phyloP scores from a whole-genome alignment of 148 eudicot species.

The Chenopodium suecicum region DNA sequence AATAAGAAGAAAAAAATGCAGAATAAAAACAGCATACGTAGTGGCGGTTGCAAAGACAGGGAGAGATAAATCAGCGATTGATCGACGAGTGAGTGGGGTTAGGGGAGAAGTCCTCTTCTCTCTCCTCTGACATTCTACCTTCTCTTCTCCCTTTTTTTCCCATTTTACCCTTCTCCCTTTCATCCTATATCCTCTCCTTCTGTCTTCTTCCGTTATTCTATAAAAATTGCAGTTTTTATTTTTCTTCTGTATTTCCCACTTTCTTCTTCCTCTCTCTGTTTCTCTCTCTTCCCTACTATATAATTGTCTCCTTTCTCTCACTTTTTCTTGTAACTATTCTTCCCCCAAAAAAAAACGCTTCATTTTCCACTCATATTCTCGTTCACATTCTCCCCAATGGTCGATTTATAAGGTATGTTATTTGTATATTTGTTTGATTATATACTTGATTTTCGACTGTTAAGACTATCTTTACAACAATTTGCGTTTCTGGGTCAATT shows the following conservation, averaged over 20 bases:
- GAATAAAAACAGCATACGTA: conserved; percentile 26
- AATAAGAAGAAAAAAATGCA: not conserved
- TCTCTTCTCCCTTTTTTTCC: conserved; percentile 12
- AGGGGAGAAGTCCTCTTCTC: conserved; percentile 59
- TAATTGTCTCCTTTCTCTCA: conserved; percentile 19
- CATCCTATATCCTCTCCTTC: conserved; percentile 13
- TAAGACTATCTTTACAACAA: not conserved
- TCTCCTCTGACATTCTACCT: conserved; percentile 70
- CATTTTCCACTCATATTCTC: conserved; percentile 5
- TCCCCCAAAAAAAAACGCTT: not conserved
- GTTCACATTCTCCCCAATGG: conserved; percentile 9
- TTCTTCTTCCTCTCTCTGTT: not conserved
- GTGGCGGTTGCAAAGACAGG: conserved; percentile 35
- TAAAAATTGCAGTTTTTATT: not conserved
- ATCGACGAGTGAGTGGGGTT: conserved; percentile 17
- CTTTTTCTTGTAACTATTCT: conserved; percentile 4
- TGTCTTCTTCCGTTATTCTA: conserved; percentile 3
- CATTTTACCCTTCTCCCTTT: conserved; percentile 23
- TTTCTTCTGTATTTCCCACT: conserved; percentile 7
- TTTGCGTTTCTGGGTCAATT: conserved; percentile 10
- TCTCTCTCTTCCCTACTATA: conserved; percentile 20
- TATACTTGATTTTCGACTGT: not conserved
- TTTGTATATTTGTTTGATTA: not conserved
- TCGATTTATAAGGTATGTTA: conserved; percentile 38
- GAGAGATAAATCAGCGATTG: not conserved